Evolutionary conservation across 352 stramenopile genomes (phyloP), one percentile per base, ranked within the genome.

Genomic region (Phytophthora cactorum): DNA sequence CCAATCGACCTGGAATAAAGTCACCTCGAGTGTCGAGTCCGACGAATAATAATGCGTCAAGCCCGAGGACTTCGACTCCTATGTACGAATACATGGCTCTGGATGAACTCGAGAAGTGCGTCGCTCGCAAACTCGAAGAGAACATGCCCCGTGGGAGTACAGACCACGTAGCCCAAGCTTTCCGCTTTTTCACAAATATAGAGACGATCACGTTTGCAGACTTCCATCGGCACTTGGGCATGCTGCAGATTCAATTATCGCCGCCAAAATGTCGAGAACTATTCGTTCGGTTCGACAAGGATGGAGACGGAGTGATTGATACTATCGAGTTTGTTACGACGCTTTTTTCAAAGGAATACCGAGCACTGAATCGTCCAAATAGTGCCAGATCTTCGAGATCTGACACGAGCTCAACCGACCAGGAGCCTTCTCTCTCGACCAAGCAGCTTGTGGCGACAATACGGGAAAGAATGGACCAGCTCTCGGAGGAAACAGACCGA

Each of bases 171-270:
- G 70, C 78, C 1, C 82, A 90, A 61, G 77, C 82, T 10, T 92
- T 94, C 41, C 78, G 72, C 1, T 82, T 88, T 44, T 94, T 94
- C 38, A 86, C 81, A 17, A 90, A 83, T 39, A 70, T 79, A 4
- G 72, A 88, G n/a, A 66, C 73, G 2, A 90, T 94, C 47, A 86
- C 79, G 8, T 81, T 86, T 57, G 62, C 64, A 1, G 84, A 91
- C 8, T 92, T 94, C 43, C 71, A 84, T 27, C 65, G 77, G 15
- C 80, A 85, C 3, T 38, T 94, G 25, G 64, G 72, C 4, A 47
- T 73, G 29, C 54, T 94, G 29, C 81, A 91, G 66, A 92, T 92
- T 25, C 76, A 82, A 12, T 58, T 94, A 31, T 86, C 84, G 0
- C 52, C 65, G 0, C 49, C 63, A 12, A 92, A 91, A 59, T 85